Evolutionary conservation across 768 basidiomycete genomes (phyloP).

Genomic region (Phylloporus arenicola): DNA sequence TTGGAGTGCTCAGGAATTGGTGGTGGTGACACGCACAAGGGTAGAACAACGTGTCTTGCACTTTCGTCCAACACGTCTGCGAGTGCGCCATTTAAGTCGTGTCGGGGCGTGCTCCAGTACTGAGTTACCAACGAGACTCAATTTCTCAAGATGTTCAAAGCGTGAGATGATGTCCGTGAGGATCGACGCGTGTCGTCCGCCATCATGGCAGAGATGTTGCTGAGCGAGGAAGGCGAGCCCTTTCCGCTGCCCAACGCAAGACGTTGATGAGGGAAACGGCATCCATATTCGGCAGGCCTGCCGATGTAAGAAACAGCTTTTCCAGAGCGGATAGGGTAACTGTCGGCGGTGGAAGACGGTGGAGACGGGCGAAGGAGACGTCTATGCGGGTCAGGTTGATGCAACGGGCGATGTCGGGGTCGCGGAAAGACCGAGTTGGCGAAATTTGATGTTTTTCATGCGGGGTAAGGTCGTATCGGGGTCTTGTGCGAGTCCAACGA

Average conservation of each 20-base stretch:
- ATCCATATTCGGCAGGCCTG: conserved; percentile 36
- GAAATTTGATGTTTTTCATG: conserved; percentile 54
- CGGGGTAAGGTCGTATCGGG: conserved; percentile 35
- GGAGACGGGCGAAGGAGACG: conserved; percentile 56
- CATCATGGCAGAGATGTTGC: conserved; percentile 48
- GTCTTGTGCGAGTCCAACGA: conserved; percentile 21
- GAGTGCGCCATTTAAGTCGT: conserved; percentile 32
- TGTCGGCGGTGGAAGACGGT: conserved; percentile 28
- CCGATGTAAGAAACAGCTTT: conserved; percentile 63
- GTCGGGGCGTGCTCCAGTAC: conserved; percentile 44
- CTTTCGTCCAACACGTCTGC: conserved; percentile 46
- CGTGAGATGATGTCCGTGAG: conserved; percentile 39
- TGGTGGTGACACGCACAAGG: background rate
- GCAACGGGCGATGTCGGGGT: conserved; percentile 37
- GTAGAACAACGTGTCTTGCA: conserved; percentile 43
- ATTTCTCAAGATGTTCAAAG: conserved; percentile 39
- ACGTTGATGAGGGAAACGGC: conserved; percentile 36
- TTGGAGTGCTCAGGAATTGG: conserved; percentile 61
- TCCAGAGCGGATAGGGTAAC: conserved; percentile 33
- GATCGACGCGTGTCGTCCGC: conserved; percentile 42
- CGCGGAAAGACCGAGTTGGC: conserved; percentile 50
- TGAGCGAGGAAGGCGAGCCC: conserved; percentile 37
- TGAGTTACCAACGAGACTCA: conserved; percentile 60
- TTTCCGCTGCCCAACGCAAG: conserved; percentile 46
- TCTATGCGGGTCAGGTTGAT: conserved; percentile 60